These are phyloP conservation scores for Lodderomyces margitis DNA, from an alignment of 1,139 yeast genomes.

Conservation along the genomic window DNA sequence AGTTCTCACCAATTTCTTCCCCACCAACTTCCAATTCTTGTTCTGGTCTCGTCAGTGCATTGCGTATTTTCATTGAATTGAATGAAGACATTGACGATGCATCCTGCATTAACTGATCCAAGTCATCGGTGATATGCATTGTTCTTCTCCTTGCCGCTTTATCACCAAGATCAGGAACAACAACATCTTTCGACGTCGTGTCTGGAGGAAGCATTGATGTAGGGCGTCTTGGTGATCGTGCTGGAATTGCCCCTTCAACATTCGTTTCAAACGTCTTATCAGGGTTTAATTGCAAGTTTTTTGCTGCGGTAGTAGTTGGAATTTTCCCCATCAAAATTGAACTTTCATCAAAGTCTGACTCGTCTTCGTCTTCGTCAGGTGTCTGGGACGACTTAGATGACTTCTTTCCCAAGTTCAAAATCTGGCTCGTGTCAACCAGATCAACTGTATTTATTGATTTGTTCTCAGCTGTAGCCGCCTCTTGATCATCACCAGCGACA, in stretches of 20 bases:
- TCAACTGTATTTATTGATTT: neutral
- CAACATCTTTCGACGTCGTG: neutral
- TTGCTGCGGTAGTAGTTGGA: slow-evolving; percentile 12
- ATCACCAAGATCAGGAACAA: neutral
- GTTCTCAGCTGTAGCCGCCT: neutral
- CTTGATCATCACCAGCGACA: slow-evolving; percentile 3
- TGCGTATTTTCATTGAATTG: slow-evolving; percentile 3
- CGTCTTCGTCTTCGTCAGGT: slow-evolving; percentile 9
- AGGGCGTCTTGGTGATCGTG: slow-evolving; percentile 43
- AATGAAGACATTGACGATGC: slow-evolving; percentile 26
- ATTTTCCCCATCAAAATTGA: slow-evolving; percentile 19
- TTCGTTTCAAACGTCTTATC: slow-evolving; percentile 33
- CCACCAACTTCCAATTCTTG: slow-evolving; percentile 3
- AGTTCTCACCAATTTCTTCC: neutral
- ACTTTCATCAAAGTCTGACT: slow-evolving; percentile 12
- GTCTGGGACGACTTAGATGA: slow-evolving; percentile 1
- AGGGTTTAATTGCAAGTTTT: slow-evolving; percentile 19
- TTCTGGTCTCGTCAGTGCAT: slow-evolving; percentile 2
- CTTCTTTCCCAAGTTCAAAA: neutral
- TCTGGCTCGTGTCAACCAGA: neutral
- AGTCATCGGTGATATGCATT: slow-evolving; percentile 33
- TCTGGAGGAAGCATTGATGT: slow-evolving; percentile 27
- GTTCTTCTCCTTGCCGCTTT: slow-evolving; percentile 11
- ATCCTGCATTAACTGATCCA: slow-evolving; percentile 41
- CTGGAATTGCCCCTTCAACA: slow-evolving; percentile 41